Percentiles rank a stretch among this genome's conserved stretches.
Conservation (phyloP, 768 basidiomycete genomes). For the Boletellus sp. region DNA sequence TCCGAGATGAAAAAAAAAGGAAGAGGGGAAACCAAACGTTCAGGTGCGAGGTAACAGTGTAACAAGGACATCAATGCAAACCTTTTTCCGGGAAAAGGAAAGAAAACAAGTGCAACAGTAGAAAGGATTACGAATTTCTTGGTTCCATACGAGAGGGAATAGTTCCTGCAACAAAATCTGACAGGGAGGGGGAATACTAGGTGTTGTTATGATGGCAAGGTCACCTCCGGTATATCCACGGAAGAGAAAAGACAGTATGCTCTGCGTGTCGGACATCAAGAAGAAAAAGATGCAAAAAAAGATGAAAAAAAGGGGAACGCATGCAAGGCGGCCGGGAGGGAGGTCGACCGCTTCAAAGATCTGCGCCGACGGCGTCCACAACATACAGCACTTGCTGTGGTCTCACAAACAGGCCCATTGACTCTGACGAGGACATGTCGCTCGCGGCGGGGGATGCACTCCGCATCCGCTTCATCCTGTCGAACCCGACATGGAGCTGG, state of each 20-base stretch:
- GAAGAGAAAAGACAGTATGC: constrained; percentile 1
- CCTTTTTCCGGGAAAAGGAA: background rate
- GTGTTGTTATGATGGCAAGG: constrained; percentile 10
- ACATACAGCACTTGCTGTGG: constrained; percentile 87
- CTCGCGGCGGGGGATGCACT: constrained; percentile 66
- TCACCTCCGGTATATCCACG: constrained; percentile 9
- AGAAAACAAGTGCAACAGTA: background rate
- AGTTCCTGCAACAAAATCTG: constrained; percentile 17
- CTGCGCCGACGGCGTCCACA: constrained; percentile 72
- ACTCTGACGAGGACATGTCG: constrained; percentile 58
- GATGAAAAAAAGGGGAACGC: background rate
- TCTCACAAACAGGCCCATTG: constrained; percentile 73
- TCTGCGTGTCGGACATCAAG: constrained; percentile 9
- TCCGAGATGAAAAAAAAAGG: background rate
- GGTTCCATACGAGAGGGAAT: constrained; percentile 20
- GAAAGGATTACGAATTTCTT: constrained; percentile 17
- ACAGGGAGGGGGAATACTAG: constrained; percentile 10
- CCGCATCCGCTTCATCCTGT: constrained; percentile 54
- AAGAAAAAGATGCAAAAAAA: background rate
- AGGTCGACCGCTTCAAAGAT: constrained; percentile 39
- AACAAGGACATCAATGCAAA: background rate
- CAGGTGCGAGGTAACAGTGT: background rate
- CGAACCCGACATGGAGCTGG: constrained; percentile 37
- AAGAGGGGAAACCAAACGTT: no score
- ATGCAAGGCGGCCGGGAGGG: background rate